Evolutionary conservation across 495 filamentous ascomycete species (phyloP).

Genomic region (Melanomma pulvis-pyrius): DNA sequence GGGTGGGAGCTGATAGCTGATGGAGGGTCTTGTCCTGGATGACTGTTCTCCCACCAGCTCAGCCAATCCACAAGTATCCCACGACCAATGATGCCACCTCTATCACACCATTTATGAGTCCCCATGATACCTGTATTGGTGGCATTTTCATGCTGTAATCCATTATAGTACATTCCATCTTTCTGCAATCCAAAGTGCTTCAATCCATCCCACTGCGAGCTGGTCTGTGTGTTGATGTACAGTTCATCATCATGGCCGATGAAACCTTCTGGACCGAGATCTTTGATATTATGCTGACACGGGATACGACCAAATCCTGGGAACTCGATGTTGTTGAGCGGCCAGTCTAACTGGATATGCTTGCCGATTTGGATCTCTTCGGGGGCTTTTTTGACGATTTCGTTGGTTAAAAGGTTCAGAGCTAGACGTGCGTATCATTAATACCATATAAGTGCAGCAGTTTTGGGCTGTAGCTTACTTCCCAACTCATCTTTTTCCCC

Average conservation of each 20-base stretch:
- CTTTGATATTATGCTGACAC: slow-evolving; percentile 19
- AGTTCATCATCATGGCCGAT: slow-evolving; percentile 49
- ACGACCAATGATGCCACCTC: slow-evolving; percentile 33
- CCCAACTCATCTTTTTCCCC: too few species aligned
- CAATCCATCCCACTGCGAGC: slow-evolving; percentile 62
- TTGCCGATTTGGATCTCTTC: slow-evolving; percentile 57
- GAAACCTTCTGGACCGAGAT: slow-evolving; percentile 25
- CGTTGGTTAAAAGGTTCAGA: slow-evolving; percentile 55
- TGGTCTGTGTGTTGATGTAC: slow-evolving; percentile 62
- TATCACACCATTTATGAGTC: too few species aligned
- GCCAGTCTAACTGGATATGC: slow-evolving; percentile 55
- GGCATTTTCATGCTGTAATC: slow-evolving; percentile 58
- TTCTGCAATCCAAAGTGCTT: slow-evolving; percentile 51
- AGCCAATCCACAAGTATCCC: slow-evolving; percentile 1
- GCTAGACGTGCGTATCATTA: slow-evolving; percentile 52
- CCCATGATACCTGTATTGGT: too few species aligned
- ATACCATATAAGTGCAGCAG: too few species aligned
- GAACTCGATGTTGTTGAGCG: slow-evolving; percentile 37
- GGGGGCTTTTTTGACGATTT: slow-evolving; percentile 50
- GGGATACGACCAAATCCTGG: slow-evolving; percentile 22
- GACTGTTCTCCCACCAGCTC: slow-evolving; percentile 50
- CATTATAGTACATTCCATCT: slow-evolving; percentile 62
- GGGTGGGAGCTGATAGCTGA: background rate
- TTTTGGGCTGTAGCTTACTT: too few species aligned
- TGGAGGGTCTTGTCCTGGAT: slow-evolving; percentile 27